Percentiles rank a stretch among this genome's conserved stretches.
phyloP scores from a whole-genome alignment of 129 eudicot genomes.

The Scalesia atractyloides region DNA sequence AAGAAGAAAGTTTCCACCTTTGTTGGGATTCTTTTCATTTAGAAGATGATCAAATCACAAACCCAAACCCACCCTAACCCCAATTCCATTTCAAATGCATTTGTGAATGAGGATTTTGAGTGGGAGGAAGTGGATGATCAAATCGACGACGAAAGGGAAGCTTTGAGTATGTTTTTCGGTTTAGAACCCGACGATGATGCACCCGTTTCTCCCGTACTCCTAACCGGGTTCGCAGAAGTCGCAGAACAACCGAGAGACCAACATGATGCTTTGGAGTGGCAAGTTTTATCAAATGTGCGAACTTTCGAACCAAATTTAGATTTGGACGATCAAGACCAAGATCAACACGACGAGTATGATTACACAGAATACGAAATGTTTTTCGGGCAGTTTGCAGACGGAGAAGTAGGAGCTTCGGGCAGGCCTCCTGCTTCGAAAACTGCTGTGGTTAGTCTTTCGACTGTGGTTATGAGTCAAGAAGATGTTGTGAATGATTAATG shows the following conservation, averaged over 20 bases:
- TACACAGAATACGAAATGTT: conserved; percentile 52
- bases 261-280: conserved; percentile 46
- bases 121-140: conserved; percentile 71
- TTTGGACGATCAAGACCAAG: conserved; percentile 34
- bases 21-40: conserved; percentile 60
- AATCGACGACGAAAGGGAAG: conserved; percentile 46
- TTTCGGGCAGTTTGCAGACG: conserved; percentile 62
- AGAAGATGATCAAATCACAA: conserved; percentile 29
- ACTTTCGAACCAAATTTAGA: conserved; percentile 43
- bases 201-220: conserved; percentile 30
- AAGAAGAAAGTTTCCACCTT: conserved; percentile 35
- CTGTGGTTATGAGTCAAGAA: conserved; percentile 38
- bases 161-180: conserved; percentile 43
- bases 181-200: conserved; percentile 48
- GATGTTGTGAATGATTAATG: conserved; percentile 41
- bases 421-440: conserved; percentile 69
- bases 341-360: conserved; percentile 37
- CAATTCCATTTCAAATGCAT: background rate
- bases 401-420: conserved; percentile 35
- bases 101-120: conserved; percentile 45
- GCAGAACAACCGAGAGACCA: conserved; percentile 25
- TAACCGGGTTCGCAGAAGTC: background rate
- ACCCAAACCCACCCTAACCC: background rate
- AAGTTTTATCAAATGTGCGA: conserved; percentile 44
- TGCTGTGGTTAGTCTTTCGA: conserved; percentile 43